Percentiles rank a stretch among this genome's conserved stretches.
phyloP scores from a whole-genome alignment of 2,329 filamentous ascomycete species.

The Neonectria sp. region DNA sequence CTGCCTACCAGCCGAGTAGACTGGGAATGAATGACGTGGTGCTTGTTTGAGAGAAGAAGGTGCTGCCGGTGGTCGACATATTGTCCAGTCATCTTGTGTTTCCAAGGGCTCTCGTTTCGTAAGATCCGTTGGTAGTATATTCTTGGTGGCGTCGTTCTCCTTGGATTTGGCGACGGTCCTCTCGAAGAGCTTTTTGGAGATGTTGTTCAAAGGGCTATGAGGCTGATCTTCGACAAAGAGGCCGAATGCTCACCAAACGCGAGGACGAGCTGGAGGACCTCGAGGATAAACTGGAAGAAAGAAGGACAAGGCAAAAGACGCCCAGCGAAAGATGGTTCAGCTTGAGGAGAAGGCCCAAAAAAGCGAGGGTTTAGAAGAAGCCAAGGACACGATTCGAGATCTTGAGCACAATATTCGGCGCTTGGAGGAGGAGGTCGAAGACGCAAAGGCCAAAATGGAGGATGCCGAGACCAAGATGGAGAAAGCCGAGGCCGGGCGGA shows the following conservation, averaged over 20 bases:
- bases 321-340: slow-evolving; percentile 65
- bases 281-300: slow-evolving; percentile 68
- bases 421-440: slow-evolving; percentile 68
- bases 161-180: slow-evolving; percentile 43
- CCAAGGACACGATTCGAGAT: slow-evolving; percentile 71
- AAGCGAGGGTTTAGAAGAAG: slow-evolving; percentile 68
- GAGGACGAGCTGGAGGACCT: slow-evolving; percentile 82
- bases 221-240: slow-evolving; percentile 81
- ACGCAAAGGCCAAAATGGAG: slow-evolving; percentile 68
- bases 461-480: slow-evolving; percentile 62
- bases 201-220: slow-evolving; percentile 69
- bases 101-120: slow-evolving; percentile 14
- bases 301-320: slow-evolving; percentile 72
- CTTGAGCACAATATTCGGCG: slow-evolving; percentile 69
- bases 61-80: slow-evolving; percentile 58
- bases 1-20: slow-evolving; percentile 64
- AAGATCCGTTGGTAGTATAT: slow-evolving; percentile 3
- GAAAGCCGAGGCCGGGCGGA: slow-evolving; percentile 61
- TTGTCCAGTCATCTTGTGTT: slow-evolving; percentile 70
- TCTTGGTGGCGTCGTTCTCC: slow-evolving; percentile 25
- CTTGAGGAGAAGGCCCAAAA: slow-evolving; percentile 70
- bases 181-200: slow-evolving; percentile 43
- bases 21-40: slow-evolving; percentile 66
- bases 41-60: slow-evolving; percentile 65
- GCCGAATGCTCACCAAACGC: slow-evolving; percentile 79